These are phyloP conservation scores for Torrubiella hemipterigena DNA, from an alignment of 2,329 filamentous ascomycete species.

Conservation along the genomic window DNA sequence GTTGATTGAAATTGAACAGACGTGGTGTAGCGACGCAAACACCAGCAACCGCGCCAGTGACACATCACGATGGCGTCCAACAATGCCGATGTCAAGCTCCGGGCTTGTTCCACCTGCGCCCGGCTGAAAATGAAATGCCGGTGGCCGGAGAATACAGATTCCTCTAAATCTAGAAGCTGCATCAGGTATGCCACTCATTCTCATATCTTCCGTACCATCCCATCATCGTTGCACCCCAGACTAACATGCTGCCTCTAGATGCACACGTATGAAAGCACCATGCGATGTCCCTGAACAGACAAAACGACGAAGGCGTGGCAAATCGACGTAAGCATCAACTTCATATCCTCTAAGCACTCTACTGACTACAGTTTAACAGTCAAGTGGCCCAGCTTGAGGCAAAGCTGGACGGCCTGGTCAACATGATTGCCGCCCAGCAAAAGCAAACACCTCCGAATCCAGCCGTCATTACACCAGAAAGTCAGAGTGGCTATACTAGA, in stretches of 20 bases:
- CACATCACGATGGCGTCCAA: too few species aligned
- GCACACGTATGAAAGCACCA: constrained; percentile 18
- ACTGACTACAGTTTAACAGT: constrained; percentile 9
- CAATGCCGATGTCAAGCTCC: too few species aligned
- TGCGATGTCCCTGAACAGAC: constrained; percentile 21
- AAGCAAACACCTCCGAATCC: constrained; percentile 8
- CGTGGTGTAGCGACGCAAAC: too few species aligned
- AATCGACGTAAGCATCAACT: constrained; percentile 17
- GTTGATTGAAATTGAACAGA: too few species aligned
- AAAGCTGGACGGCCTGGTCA: constrained; percentile 27
- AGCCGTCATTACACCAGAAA: too few species aligned
- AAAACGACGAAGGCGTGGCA: constrained; percentile 21
- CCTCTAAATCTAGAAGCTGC: constrained; percentile 11
- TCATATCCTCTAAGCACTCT: not conserved
- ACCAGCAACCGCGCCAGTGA: too few species aligned
- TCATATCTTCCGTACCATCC: not conserved
- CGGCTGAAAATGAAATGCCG: constrained; percentile 24
- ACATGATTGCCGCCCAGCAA: constrained; percentile 17
- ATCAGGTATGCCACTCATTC: constrained; percentile 13
- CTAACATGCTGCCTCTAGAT: constrained; percentile 12
- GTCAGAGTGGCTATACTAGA: too few species aligned
- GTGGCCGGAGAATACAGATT: constrained; percentile 12
- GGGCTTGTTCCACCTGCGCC: constrained; percentile 21
- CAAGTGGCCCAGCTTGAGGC: constrained; percentile 24
- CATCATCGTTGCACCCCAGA: too few species aligned